These are phyloP conservation scores for Plectranthus barbatus DNA, from an alignment of 257 asterid species.

Conservation along the genomic window DNA sequence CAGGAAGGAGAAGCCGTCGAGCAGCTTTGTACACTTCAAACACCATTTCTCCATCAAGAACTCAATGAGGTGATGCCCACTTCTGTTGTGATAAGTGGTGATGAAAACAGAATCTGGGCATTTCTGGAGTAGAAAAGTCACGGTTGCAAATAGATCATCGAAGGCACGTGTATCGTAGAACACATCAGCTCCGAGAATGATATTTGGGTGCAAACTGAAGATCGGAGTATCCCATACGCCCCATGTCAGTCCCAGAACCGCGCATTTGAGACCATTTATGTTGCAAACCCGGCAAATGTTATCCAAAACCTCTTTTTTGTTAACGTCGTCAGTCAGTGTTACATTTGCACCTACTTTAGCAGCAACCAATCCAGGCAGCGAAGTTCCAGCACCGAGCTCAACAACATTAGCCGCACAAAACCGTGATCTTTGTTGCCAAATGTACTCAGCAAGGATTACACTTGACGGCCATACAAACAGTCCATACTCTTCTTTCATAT, in stretches of 20 bases:
- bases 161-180: no score
- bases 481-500: slow-evolving; percentile 92
- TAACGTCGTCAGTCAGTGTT: slow-evolving; percentile 63
- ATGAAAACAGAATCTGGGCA: slow-evolving; percentile 67
- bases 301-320: slow-evolving; percentile 62
- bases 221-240: slow-evolving; percentile 97
- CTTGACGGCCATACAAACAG: slow-evolving; percentile 92
- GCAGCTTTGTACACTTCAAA: slow-evolving; percentile 70
- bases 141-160: no score
- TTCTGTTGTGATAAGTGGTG: slow-evolving; percentile 85
- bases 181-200: no score
- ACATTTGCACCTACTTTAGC: no score
- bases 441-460: slow-evolving; percentile 74
- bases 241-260: slow-evolving; percentile 77
- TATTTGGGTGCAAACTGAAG: no score
- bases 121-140: slow-evolving; percentile 45
- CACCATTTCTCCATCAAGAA: slow-evolving; percentile 95
- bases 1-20: no score
- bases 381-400: slow-evolving; percentile 97
- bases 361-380: no score
- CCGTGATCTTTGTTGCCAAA: slow-evolving; percentile 79
- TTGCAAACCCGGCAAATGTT: slow-evolving; percentile 63
- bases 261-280: slow-evolving; percentile 57
- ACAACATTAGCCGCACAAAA: slow-evolving; percentile 63
- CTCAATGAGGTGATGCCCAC: slow-evolving; percentile 96